These are phyloP conservation scores for Leccinum rimulosum DNA, from an alignment of 768 basidiomycete genomes.

Conservation along the genomic window DNA sequence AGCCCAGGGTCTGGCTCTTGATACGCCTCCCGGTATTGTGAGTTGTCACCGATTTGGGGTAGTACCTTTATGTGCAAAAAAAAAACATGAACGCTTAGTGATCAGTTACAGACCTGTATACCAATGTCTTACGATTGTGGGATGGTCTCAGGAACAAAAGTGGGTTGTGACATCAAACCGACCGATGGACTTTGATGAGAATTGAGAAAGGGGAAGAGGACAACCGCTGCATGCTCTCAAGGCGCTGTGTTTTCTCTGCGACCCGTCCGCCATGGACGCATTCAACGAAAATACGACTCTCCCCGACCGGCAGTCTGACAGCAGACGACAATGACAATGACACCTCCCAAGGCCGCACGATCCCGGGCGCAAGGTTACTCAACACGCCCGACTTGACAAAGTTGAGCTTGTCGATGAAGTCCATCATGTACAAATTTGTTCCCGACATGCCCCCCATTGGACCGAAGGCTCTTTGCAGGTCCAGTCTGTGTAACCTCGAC, in stretches of 20 bases:
- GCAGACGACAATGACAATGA: neutral
- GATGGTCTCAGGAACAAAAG: slow-evolving; percentile 65
- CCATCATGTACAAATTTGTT: slow-evolving; percentile 80
- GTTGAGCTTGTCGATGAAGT: slow-evolving; percentile 71
- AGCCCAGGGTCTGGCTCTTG: no score
- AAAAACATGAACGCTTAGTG: no score
- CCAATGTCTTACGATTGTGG: no score
- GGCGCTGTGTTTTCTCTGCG: slow-evolving; percentile 56
- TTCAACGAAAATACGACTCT: slow-evolving; percentile 86
- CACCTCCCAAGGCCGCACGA: slow-evolving; percentile 66
- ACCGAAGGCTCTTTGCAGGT: slow-evolving; percentile 73
- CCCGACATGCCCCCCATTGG: slow-evolving; percentile 50
- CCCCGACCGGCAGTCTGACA: slow-evolving; percentile 61
- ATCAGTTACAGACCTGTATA: no score
- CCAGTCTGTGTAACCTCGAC: slow-evolving; percentile 79
- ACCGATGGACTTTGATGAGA: neutral
- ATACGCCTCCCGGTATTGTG: no score
- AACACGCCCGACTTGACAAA: slow-evolving; percentile 84
- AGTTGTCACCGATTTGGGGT: no score
- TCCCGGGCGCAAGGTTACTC: slow-evolving; percentile 69
- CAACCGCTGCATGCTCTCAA: slow-evolving; percentile 77
- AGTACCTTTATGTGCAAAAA: no score
- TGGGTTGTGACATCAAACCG: slow-evolving; percentile 48
- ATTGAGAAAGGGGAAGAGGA: neutral
- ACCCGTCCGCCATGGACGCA: slow-evolving; percentile 64